Evolutionary conservation across 768 basidiomycete genomes (phyloP), one percentile per base, ranked within the genome.

Genomic region (Russula dissimulans): DNA sequence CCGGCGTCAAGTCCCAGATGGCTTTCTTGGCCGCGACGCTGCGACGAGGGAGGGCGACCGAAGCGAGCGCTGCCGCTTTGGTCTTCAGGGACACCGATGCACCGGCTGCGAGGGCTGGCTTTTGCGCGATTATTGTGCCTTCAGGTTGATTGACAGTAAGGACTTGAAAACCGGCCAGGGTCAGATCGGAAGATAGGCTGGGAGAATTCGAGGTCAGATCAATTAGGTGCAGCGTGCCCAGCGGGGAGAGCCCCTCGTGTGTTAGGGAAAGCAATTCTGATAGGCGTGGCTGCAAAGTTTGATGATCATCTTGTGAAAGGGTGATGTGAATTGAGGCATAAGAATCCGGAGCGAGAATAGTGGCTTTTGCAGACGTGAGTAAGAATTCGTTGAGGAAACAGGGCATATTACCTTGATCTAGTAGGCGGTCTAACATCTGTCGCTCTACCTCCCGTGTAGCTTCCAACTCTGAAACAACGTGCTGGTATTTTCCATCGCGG

Each of bases 1-100:
- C 82, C 1, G 87, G 74, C 42, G 77, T 85, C 36, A 95, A 77
- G 0, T 91, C 78, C 95, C 95, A 97, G 39, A 97, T 77, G 0
- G 91, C 90, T 63, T 92, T 88, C 74, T 94, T 95, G 50, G 86
- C 82, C 9, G 88, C 85, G 60, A 83, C 77, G 66, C 85, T 78
- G 47, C 85, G 79, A 31, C 79, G 76, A 5, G 82, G 71, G 5
- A 79, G 70, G 2, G 71, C 63, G 8, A 67, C 50, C 8, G 56
- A 57, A 42, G 46, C 55, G 6, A 42, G 56, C 11, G 32, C 32
- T 26, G 45, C 50, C 49, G 66, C 59, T 34, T 34, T 56, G 55
- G 68, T 59, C 66, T 81, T 83, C 50, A 79, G 72, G 26, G 81
- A 71, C 32, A 80, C 62, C 0, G 79, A 70, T 6, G 74, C 66